Percentiles rank a stretch among this genome's conserved stretches.
Conservation (phyloP, 2,329 filamentous ascomycete genomes). For the Aspergillus japonicus region DNA sequence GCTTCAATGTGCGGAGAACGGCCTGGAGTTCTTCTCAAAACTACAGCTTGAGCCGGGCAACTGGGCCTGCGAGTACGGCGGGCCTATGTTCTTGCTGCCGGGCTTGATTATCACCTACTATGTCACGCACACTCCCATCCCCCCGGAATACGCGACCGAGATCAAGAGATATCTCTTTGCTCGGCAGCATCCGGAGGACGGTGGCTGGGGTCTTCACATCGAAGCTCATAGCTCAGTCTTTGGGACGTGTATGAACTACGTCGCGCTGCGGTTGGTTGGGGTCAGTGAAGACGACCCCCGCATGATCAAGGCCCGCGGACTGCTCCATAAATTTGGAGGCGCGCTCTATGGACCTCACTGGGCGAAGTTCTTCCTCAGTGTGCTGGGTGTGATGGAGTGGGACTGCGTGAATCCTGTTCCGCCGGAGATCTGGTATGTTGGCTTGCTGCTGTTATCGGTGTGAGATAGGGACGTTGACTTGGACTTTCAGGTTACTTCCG, state of each 20-base stretch:
- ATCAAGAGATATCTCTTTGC: slow-evolving; percentile 91
- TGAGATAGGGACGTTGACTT: slow-evolving; percentile 10
- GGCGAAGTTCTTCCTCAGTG: slow-evolving; percentile 93
- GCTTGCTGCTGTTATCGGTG: background rate
- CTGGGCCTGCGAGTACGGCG: slow-evolving; percentile 97
- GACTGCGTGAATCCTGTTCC: slow-evolving; percentile 93
- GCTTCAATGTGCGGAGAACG: slow-evolving; percentile 76
- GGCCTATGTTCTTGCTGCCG: slow-evolving; percentile 91
- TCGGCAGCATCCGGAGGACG: slow-evolving; percentile 78
- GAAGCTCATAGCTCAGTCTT: slow-evolving; percentile 92
- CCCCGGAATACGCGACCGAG: slow-evolving; percentile 75
- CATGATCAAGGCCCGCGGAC: slow-evolving; percentile 80
- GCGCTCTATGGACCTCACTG: slow-evolving; percentile 84
- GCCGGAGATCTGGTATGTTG: slow-evolving; percentile 75
- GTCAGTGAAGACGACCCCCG: slow-evolving; percentile 78
- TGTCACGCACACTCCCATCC: slow-evolving; percentile 82
- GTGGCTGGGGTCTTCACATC: slow-evolving; percentile 96
- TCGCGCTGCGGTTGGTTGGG: slow-evolving; percentile 74
- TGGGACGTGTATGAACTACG: slow-evolving; percentile 87
- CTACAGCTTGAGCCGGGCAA: slow-evolving; percentile 86
- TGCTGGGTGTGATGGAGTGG: slow-evolving; percentile 81
- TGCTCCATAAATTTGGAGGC: slow-evolving; percentile 81
- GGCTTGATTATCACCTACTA: slow-evolving; percentile 85
- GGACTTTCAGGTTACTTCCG: slow-evolving; percentile 61
- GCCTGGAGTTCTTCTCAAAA: slow-evolving; percentile 81